Evolutionary conservation across 2,329 filamentous ascomycete species (phyloP), one percentile per base, ranked within the genome.

Genomic region (Hymenoscyphus fraxineus): DNA sequence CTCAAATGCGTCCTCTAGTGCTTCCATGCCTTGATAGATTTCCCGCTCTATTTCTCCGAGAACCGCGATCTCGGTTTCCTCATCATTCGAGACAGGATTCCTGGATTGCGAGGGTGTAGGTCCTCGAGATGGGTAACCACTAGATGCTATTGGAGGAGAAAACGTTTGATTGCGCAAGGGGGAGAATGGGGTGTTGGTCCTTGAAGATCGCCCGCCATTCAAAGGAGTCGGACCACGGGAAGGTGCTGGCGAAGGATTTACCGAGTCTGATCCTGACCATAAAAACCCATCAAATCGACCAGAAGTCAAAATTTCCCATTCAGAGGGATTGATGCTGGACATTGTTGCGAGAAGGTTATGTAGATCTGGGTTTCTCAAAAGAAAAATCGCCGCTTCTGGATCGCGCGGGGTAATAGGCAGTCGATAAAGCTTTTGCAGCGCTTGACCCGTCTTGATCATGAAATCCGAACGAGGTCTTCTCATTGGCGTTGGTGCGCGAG

Each of bases 281-380:
- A 97, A 82, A 78, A 98, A 98, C 3, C 94, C 94, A 74, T 97
- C 93, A 72, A 98, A 98, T 35, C 94, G 90, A 35, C 94, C 94
- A 0, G 94, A 97, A 4, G 90, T 92, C 13, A 98, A 82, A 63
- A 98, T 96, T 67, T 97, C 94, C 94, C 94, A 98, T 77, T 98
- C 94, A n/a, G 91, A 90, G 58, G 88, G 85, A 74, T 90, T 95
- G 71, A 98, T 95, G 61, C 93, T 92, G 41, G 91, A 88, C 59
- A 97, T 83, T 0, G 94, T 97, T 51, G 92, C 88, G 2, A 98
- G 85, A 39, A 97, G 87, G 73, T 95, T 90, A 76, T 98, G 94
- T 59, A 95, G 86, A 13, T 85, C 82, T 0, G 88, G 88, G 75
- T 97, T 90, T 75, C 90, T 92, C 68, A 97, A 84, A 58, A 98